Evolutionary conservation across 192 early-diverging fungal genomes (phyloP), one percentile per base, ranked within the genome.

Genomic region (Entomortierella chlamydospora): DNA sequence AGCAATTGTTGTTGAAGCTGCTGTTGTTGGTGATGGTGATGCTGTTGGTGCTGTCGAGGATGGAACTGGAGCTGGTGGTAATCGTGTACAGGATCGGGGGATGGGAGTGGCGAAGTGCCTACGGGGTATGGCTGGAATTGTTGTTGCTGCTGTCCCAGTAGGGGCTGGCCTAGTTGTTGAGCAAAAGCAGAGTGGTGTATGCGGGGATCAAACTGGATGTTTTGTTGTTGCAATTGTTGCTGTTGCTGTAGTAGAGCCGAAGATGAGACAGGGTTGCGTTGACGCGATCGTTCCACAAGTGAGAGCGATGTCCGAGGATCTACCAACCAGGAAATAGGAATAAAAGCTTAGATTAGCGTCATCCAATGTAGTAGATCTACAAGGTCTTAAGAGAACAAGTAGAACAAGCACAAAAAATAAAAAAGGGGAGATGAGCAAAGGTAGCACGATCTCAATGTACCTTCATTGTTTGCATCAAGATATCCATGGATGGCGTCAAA

Each of bases 401-500:
- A 47, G 12, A 47, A 10, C 34, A 10, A 10, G 34, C 34, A 37
- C 4, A 37, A 37, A 10, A 37, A 37, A 37, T 37, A 37, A 37
- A 37, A 37, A 37, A 37, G 34, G 10, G 10, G 34, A 37, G 34
- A 37, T 37, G 34, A 37, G 34, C 34, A 4, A 37, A 37, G 34
- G 34, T 7, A 37, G 10, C 10, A 37, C 15, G 22, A 37, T 23
- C 25, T 25, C 39, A 13, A 28, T 25, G n/a, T 70, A 62, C 69
- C 69, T 62, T 74, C 64, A 41, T 51, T 23, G 50, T n/a, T 67
- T 31, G 47, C 71, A 65, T 74, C 72, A 51, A 74, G 72, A 61
- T 74, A 74, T 45, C 72, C 64, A 18, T 74, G 72, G 51, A 74
- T 74, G 64, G 72, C 72, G 58, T 74, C 72, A 67, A 74, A 67